These are phyloP conservation scores for Puccinellia tenuiflora DNA, from an alignment of 176 grass and related monocot genomes.

Conservation along the genomic window DNA sequence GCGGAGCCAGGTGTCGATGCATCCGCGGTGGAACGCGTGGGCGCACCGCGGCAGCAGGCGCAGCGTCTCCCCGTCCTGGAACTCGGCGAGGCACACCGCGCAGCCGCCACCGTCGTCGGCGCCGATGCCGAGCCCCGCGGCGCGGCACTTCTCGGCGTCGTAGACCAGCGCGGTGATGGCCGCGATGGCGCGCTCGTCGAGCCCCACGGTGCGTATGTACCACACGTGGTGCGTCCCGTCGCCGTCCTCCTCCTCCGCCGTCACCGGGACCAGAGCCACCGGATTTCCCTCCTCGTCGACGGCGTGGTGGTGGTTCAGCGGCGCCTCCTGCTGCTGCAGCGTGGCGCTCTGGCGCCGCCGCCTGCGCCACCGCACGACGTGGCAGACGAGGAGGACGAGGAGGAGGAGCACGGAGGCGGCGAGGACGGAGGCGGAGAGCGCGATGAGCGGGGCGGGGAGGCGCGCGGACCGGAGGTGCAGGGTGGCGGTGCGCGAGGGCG, in stretches of 20 bases:
- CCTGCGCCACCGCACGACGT: neutral
- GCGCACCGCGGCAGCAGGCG: slow-evolving; percentile 69
- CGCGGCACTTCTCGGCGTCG: slow-evolving; percentile 37
- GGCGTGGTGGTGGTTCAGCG: neutral
- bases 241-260: neutral
- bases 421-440: slow-evolving; percentile 40
- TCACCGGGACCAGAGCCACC: neutral
- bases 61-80: slow-evolving; percentile 72
- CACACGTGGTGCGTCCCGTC: slow-evolving; percentile 63
- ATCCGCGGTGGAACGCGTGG: slow-evolving; percentile 77
- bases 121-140: neutral
- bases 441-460: slow-evolving; percentile 37
- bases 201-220: slow-evolving; percentile 80
- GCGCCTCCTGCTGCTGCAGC: neutral
- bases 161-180: slow-evolving; percentile 66
- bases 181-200: slow-evolving; percentile 72
- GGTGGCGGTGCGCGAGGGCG: neutral
- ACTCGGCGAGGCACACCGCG: slow-evolving; percentile 78
- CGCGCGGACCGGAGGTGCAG: slow-evolving; percentile 32
- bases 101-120: slow-evolving; percentile 27
- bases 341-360: neutral
- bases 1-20: slow-evolving; percentile 86
- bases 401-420: slow-evolving; percentile 25
- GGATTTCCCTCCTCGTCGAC: neutral
- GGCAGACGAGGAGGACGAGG: slow-evolving; percentile 28